Percentiles rank a stretch among this genome's conserved stretches.
Conservation (phyloP, 192 early-diverging fungal genomes). For the Coemansia asiatica region DNA sequence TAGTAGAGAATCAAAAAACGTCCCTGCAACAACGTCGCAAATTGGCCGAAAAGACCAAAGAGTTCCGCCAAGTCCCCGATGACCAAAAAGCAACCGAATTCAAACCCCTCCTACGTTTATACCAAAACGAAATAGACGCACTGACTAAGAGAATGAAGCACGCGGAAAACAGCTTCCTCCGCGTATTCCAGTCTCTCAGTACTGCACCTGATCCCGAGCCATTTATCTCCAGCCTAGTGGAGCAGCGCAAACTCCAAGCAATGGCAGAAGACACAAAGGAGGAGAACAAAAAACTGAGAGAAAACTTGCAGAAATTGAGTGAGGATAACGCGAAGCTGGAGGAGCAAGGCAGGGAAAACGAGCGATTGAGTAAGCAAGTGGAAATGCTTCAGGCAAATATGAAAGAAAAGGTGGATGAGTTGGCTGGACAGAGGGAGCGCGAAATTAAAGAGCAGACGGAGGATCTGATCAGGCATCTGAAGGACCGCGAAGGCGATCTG, state of each 20-base stretch:
- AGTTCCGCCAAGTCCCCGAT: slow-evolving; percentile 77
- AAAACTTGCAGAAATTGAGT: slow-evolving; percentile 49
- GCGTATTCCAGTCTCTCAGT: slow-evolving; percentile 75
- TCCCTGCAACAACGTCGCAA: slow-evolving; percentile 72
- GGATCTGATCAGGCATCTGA: slow-evolving; percentile 78
- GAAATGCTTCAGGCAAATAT: slow-evolving; percentile 36
- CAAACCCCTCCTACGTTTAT: slow-evolving; percentile 75
- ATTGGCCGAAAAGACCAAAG: slow-evolving; percentile 87
- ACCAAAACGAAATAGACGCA: slow-evolving; percentile 90
- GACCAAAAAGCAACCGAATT: slow-evolving; percentile 77
- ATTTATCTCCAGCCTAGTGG: slow-evolving; percentile 59
- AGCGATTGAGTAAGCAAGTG: slow-evolving; percentile 6
- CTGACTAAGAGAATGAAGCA: slow-evolving; percentile 82
- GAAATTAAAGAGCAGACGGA: slow-evolving; percentile 73
- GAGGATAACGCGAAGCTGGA: slow-evolving; percentile 61
- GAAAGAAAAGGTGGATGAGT: slow-evolving; percentile 69
- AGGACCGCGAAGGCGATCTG: slow-evolving; percentile 80
- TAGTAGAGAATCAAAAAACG: slow-evolving; percentile 86
- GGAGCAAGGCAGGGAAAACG: slow-evolving; percentile 49
- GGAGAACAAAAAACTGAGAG: slow-evolving; percentile 33
- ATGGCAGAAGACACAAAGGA: slow-evolving; percentile 20
- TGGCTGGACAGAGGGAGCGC: slow-evolving; percentile 66
- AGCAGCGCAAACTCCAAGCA: slow-evolving; percentile 20
- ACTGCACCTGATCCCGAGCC: slow-evolving; percentile 83
- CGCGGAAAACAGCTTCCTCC: slow-evolving; percentile 79